Base-by-base conservation (phyloP, 176 grass and related monocot genomes). In the Ananas comosus region DNA sequence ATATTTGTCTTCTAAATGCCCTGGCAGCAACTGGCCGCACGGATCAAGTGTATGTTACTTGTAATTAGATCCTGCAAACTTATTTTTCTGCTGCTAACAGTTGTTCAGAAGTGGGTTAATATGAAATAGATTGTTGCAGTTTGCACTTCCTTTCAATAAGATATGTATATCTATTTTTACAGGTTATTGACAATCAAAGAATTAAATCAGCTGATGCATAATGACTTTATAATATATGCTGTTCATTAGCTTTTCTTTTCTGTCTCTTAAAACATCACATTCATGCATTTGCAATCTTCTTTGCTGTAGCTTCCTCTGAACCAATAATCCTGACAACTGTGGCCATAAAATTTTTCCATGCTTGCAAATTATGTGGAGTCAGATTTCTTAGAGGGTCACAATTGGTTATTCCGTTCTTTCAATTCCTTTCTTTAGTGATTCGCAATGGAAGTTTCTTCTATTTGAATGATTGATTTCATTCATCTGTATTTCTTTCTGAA, bases 1-100 rank as follows among this genome's bases (percentile, higher is more conserved):
- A 97, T 71, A 83, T 92, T 75, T 92, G 94, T 78, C 82, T 97
- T 67, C 76, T 97, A 50, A 97, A 92, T 86, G 82, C 94, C 70
- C 77, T 92, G 76, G 89, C 94, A 52, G 73, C 89, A 75, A 88
- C 81, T 22, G 94, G 89, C 56, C 80, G 77, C 28, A 87, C 74
- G 10, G 89, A 97, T 80, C 86, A 92, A 90, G 94, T 97, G 94
- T 97, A 68, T 50, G 75, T 69, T 47, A 22, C 9, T 25, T 50
- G 64, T 67, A 28, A 2, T 50, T 16, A 7, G 11, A 48, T 27
- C 57, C 22, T 63, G 2, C 9, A 23, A 19, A 21, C 12, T 63
- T 63, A 23, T 63, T 17, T 17, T 9, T 63, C 58, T 63, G 17
- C 23, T 63, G 23, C 58, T 21, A 18, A 22, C 33, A 42, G 6